Base-by-base conservation (phyloP, 2,329 filamentous ascomycete genomes). In the Penicillium sp. region DNA sequence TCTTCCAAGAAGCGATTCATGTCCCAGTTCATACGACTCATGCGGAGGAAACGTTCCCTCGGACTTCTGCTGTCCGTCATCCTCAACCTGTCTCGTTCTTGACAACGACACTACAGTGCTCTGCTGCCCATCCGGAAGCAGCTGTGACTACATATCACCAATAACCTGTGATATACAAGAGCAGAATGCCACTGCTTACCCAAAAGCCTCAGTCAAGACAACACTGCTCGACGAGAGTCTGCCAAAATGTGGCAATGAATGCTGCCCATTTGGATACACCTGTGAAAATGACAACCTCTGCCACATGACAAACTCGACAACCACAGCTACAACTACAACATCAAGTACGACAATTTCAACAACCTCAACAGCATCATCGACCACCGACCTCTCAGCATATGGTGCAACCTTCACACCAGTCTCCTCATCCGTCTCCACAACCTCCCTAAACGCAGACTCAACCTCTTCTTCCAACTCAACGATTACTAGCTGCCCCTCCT, bases 231-330 rank as follows among this genome's bases (percentile, higher is more conserved):
- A 68, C 6, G 74, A 72, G 2, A 62, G 66, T 29, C 66, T 80
- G n/a, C 69, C 72, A 14, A 71, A 67, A 46, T 81, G 78, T 52
- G 77, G 73, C 18, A 61, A 65, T 20, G 62, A 54, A 2, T 81
- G 78, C 58, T 81, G 78, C 64, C 77, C 78, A 7, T 75, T 78
- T 49, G 78, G 78, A 48, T 80, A 78, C 56, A 67, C 60, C n/a
- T 81, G 78, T 56, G 61, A 69, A 22, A 66, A 63, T 54, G 69
- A 45, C 25, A 18, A 12, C 11, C 25, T 45, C n/a, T 18, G 31
- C 18, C 20, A 23, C 20, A 35, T 33, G 27, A 47, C 45, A 22
- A 33, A 35, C 12, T 11, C 45, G 8, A 47, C n/a, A 20, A 49
- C 31, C 4, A 26, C 31, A 40, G 26, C 14, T 22, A 31, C 44